Evolutionary conservation across 2,329 filamentous ascomycete species (phyloP).

Genomic region (Colletotrichum destructivum): DNA sequence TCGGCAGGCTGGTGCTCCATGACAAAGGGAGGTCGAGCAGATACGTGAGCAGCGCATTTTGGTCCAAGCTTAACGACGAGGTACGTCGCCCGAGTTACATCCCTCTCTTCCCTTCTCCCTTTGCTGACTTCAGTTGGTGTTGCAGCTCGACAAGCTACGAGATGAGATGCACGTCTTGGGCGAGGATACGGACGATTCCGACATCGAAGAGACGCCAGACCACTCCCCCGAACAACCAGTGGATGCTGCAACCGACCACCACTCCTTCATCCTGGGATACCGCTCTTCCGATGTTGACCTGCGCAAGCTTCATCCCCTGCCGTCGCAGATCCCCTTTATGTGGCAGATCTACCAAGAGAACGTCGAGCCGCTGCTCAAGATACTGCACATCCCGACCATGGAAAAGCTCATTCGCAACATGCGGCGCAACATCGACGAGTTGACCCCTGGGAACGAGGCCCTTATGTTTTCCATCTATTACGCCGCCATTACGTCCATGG

Average conservation of each 20-base stretch:
- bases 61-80: conserved; percentile 83
- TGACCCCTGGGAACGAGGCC: conserved; percentile 71
- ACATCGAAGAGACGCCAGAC: conserved; percentile 70
- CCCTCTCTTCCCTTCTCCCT: conserved; percentile 35
- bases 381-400: conserved; percentile 79
- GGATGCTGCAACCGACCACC: conserved; percentile 66
- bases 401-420: conserved; percentile 74
- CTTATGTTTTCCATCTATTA: conserved; percentile 76
- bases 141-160: conserved; percentile 60
- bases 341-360: conserved; percentile 82
- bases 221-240: conserved; percentile 54
- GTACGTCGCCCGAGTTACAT: conserved; percentile 56
- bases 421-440: conserved; percentile 69
- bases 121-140: conserved; percentile 29
- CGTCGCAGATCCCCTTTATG: conserved; percentile 75
- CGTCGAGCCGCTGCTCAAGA: conserved; percentile 80
- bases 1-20: conserved; percentile 79
- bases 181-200: conserved; percentile 71
- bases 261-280: conserved; percentile 81
- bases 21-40: conserved; percentile 77
- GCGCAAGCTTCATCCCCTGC: conserved; percentile 73
- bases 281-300: conserved; percentile 80
- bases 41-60: conserved; percentile 84
- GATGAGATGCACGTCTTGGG: conserved; percentile 53
- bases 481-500: conserved; percentile 70